A percentile compares a stretch with the other conserved stretches of the same genome.
Conservation (phyloP, 495 filamentous ascomycete genomes). For the Penicillium bialowiezense region DNA sequence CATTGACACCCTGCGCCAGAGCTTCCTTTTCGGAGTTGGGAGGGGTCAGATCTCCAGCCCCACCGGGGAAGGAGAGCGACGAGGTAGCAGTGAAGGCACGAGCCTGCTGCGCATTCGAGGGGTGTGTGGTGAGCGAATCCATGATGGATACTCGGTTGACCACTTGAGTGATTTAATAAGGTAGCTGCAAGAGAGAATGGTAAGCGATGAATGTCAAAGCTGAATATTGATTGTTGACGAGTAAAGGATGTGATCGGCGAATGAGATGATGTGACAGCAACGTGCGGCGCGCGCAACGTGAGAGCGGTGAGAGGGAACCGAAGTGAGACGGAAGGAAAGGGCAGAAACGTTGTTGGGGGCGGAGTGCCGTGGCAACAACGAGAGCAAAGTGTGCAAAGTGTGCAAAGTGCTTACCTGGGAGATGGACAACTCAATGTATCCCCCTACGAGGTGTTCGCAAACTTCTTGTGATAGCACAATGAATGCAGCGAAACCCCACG, state of each 20-base stretch:
- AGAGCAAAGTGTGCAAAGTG: not conserved
- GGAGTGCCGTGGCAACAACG: not conserved
- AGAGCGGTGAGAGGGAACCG: no score
- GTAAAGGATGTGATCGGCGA: no score
- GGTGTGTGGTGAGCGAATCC: conserved; percentile 88
- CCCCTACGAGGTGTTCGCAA: conserved; percentile 49
- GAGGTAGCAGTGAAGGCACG: conserved; percentile 87
- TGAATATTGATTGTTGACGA: no score
- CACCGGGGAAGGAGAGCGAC: conserved; percentile 86
- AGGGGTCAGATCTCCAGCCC: conserved; percentile 75
- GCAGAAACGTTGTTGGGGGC: conserved; percentile 18
- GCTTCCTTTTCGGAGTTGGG: conserved; percentile 64
- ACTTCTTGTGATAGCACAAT: conserved; percentile 4
- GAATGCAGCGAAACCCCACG: conserved; percentile 10
- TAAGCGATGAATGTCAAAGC: not conserved
- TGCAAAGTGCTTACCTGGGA: conserved; percentile 68
- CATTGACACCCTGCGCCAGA: conserved; percentile 45
- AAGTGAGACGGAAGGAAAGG: not conserved
- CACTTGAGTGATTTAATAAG: conserved; percentile 14
- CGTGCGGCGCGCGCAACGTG: no score
- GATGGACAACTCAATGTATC: conserved; percentile 99
- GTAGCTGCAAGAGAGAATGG: conserved; percentile 1
- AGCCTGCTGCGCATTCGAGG: conserved; percentile 81
- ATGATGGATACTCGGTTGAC: conserved; percentile 47
- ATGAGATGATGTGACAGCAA: no score